phyloP scores from a whole-genome alignment of 75 land plant species.

The Picea glauca region DNA sequence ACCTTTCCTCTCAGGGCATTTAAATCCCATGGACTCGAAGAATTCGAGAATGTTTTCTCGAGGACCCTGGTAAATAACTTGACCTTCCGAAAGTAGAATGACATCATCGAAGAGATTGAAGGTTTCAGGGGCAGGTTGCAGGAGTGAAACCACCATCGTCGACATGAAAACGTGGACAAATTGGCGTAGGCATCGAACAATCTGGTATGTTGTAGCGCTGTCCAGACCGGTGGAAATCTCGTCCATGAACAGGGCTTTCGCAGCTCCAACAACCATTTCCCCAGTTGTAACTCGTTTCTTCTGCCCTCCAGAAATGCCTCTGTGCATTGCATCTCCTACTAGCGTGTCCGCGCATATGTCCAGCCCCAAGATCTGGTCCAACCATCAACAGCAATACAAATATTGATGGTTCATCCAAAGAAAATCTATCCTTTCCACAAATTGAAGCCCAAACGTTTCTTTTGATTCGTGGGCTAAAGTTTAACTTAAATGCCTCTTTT shows the following conservation, averaged over 20 bases:
- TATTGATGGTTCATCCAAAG: background rate
- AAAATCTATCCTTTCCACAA: background rate
- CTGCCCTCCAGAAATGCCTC: slow-evolving; percentile 45
- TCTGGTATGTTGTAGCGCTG: slow-evolving; percentile 92
- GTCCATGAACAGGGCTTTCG: slow-evolving; percentile 77
- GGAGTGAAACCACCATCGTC: slow-evolving; percentile 60
- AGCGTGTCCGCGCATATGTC: slow-evolving; percentile 35
- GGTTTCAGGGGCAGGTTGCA: slow-evolving; percentile 91
- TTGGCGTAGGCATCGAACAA: slow-evolving; percentile 29
- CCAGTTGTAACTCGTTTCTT: slow-evolving; percentile 45
- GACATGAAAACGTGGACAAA: slow-evolving; percentile 64
- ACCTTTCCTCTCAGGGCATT: slow-evolving; percentile 66
- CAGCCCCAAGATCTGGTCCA: slow-evolving; percentile 32
- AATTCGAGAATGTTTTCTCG: slow-evolving; percentile 67
- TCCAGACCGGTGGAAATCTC: slow-evolving; percentile 92
- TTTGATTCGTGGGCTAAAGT: too few species aligned
- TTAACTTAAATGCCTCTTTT: too few species aligned
- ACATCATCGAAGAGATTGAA: slow-evolving; percentile 85
- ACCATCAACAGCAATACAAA: slow-evolving; percentile 3
- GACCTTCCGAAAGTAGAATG: slow-evolving; percentile 83
- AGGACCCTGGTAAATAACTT: slow-evolving; percentile 81
- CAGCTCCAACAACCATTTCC: slow-evolving; percentile 87
- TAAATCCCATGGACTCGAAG: slow-evolving; percentile 80
- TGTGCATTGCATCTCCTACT: slow-evolving; percentile 34
- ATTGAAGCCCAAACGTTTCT: too few species aligned